Base-by-base conservation (phyloP, 108 stramenopile species). In the Schizochytrium sp. region DNA sequence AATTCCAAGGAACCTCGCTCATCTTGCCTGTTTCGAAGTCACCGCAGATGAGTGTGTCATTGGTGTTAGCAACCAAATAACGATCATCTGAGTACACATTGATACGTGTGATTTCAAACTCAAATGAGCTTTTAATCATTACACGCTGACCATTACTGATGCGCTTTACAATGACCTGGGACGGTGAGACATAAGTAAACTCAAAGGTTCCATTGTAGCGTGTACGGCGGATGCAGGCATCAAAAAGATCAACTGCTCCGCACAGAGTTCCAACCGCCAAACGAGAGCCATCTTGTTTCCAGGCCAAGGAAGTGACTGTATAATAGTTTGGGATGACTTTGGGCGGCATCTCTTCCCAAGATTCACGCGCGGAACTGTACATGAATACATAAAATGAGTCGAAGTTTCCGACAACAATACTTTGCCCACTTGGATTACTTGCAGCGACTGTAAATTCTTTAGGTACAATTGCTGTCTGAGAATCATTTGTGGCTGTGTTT, bases 391-490 rank as follows among this genome's bases (percentile, higher is more conserved):
- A 88, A 42, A 94, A 93, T 17, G 60, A 53, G 87, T 94, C 90
- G 83, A 93, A 95, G 87, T 93, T 94, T 3, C 94, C 95, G 19
- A 95, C 76, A 17, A 94, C 94, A 4, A 95, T 91, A 44, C 88
- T 87, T 41, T 94, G 94, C 2, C 94, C 94, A 3, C 92, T 94
- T 0, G 93, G 93, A 55, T 93, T 95, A 88, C 88, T 88, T 13
- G 69, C 55, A 0, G 93, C 92, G 38, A 49, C n/a, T 4, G 92
- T 91, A 57, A 94, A 95, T 88, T 93, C 94, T 15, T 73, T 64
- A 7, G 64, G 42, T 7, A 44, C 42, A 5, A 44, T 0, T 1
- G 64, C 28, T 15, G 1, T 44, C 5, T 38, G 10, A 44, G 12
- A 38, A 3, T 38, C 64, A 2, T 69, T 69, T 7, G 12, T 15